These are phyloP conservation scores for Pythium chondricola DNA, from an alignment of 352 stramenopile species.

Conservation along the genomic window DNA sequence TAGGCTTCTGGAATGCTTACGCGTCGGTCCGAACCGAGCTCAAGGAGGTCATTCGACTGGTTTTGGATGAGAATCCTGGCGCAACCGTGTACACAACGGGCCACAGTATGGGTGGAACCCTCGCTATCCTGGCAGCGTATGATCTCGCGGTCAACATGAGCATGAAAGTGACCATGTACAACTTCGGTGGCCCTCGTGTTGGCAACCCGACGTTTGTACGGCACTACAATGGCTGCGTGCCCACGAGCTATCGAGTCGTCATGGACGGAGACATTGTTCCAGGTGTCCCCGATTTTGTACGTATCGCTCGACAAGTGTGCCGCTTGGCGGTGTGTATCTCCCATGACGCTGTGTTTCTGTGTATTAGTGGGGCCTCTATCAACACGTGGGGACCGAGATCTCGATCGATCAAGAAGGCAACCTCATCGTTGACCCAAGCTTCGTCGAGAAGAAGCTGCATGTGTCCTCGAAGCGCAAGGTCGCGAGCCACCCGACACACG, in stretches of 20 bases:
- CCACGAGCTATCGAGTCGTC: conserved; percentile 61
- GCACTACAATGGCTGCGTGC: conserved; percentile 68
- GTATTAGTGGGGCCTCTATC: conserved; percentile 35
- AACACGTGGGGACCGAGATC: conserved; percentile 39
- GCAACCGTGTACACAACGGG: conserved; percentile 89
- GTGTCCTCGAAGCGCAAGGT: conserved; percentile 29
- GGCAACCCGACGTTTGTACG: conserved; percentile 80
- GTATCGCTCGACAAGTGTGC: conserved; percentile 1
- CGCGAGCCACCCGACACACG: conserved; percentile 25
- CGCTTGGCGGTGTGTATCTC: too few relatives aligned
- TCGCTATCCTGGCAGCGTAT: conserved; percentile 86
- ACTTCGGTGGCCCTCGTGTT: conserved; percentile 82
- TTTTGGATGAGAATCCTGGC: conserved; percentile 78
- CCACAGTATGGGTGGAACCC: conserved; percentile 88
- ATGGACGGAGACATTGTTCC: conserved; percentile 44
- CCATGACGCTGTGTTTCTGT: conserved; percentile 2
- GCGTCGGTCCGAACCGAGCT: conserved; percentile 73
- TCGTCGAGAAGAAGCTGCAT: conserved; percentile 42
- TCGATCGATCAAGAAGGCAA: conserved; percentile 34
- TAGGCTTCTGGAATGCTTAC: conserved; percentile 85
- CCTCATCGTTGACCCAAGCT: conserved; percentile 42
- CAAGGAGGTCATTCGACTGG: conserved; percentile 66
- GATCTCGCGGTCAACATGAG: conserved; percentile 81
- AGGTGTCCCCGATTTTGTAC: conserved; percentile 34
- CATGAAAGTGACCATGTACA: conserved; percentile 88